These are phyloP conservation scores for Russula dissimulans DNA, from an alignment of 768 basidiomycete species.

Conservation along the genomic window DNA sequence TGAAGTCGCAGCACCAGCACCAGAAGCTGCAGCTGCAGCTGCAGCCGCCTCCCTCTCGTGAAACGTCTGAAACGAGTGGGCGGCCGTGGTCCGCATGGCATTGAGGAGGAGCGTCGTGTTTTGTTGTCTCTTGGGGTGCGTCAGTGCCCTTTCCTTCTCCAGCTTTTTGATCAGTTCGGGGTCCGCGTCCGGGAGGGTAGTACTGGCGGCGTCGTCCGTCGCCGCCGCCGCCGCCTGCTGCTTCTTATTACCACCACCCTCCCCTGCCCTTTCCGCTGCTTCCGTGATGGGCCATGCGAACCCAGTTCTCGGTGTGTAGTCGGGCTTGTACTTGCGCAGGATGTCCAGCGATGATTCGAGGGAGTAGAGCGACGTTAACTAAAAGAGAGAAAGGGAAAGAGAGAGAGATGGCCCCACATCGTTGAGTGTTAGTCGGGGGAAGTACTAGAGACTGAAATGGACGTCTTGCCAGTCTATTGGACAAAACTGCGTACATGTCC, in stretches of 20 bases:
- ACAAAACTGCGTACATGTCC: slow-evolving; percentile 73
- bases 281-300: slow-evolving; percentile 80
- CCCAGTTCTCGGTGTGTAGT: slow-evolving; percentile 75
- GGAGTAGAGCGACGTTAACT: slow-evolving; percentile 63
- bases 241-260: too few relatives aligned
- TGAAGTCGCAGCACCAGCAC: slow-evolving; percentile 20
- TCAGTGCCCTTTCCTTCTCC: slow-evolving; percentile 10
- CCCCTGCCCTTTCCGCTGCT: slow-evolving; percentile 25
- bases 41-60: slow-evolving; percentile 29
- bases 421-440: background rate
- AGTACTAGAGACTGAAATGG: background rate
- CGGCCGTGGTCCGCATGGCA: slow-evolving; percentile 73
- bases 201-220: slow-evolving; percentile 28
- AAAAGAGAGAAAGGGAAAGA: background rate
- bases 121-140: slow-evolving; percentile 45
- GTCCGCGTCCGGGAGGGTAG: slow-evolving; percentile 11
- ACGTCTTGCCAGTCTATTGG: slow-evolving; percentile 63
- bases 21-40: slow-evolving; percentile 25
- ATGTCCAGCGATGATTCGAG: slow-evolving; percentile 71
- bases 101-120: slow-evolving; percentile 62
- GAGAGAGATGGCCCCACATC: too few relatives aligned
- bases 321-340: slow-evolving; percentile 64
- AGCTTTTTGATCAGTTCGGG: slow-evolving; percentile 7
- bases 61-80: slow-evolving; percentile 51
- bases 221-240: too few relatives aligned